Percentiles rank a stretch among this genome's conserved stretches.
These are phyloP conservation scores for Stenocarpella maydis DNA, from an alignment of 2,329 filamentous ascomycete species.

Conservation along the genomic window DNA sequence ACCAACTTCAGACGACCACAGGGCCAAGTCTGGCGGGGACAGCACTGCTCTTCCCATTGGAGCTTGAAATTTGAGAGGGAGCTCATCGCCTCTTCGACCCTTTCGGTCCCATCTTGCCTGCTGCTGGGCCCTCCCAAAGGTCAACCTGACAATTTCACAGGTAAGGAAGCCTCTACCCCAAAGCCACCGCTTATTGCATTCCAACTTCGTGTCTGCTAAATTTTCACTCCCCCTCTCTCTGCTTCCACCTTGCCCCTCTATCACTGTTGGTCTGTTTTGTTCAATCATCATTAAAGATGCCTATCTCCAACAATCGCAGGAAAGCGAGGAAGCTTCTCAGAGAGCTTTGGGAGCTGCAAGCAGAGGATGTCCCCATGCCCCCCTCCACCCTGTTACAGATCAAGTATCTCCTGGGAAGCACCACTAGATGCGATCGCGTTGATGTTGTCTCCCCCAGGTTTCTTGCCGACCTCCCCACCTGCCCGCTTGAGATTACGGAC, in stretches of 20 bases:
- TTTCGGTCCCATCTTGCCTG: not conserved
- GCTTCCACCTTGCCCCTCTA: not conserved
- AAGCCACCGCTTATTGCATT: not conserved
- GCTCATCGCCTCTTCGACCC: not conserved
- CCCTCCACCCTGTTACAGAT: constrained; percentile 40
- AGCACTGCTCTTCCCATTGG: not conserved
- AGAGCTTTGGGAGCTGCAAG: constrained; percentile 40
- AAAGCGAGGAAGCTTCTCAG: constrained; percentile 32
- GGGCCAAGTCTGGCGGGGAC: not conserved
- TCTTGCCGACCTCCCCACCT: constrained; percentile 21
- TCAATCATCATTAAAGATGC: constrained; percentile 16
- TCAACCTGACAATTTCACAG: not conserved
- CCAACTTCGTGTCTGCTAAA: not conserved
- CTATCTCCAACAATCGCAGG: constrained; percentile 30
- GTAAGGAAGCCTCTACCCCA: not conserved
- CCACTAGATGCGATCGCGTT: constrained; percentile 25
- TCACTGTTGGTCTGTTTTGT: not conserved
- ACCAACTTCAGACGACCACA: not conserved
- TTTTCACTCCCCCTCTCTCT: not conserved
- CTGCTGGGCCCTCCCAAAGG: not conserved
- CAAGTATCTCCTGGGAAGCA: constrained; percentile 39
- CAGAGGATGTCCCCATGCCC: constrained; percentile 39
- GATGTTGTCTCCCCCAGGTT: constrained; percentile 29
- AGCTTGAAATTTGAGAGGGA: not conserved
- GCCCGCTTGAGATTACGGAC: constrained; percentile 24